Conservation (phyloP, 2,329 filamentous ascomycete genomes). For the Mycosphaerella sp. region DNA sequence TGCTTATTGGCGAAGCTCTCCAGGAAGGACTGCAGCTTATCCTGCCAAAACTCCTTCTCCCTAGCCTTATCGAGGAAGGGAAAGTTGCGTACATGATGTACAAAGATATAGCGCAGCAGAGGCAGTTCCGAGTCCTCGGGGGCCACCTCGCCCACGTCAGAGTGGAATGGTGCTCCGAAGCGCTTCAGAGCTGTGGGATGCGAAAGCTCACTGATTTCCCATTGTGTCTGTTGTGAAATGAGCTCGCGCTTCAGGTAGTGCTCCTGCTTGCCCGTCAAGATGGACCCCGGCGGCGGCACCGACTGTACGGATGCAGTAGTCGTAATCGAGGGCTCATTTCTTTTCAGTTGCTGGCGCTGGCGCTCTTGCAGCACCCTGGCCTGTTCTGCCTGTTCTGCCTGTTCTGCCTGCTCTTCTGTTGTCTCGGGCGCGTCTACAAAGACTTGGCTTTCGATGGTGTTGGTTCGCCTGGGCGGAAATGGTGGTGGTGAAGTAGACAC, state of each 20-base stretch:
- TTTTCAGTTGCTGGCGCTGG: slow-evolving; percentile 20
- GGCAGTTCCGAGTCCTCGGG: slow-evolving; percentile 91
- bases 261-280: slow-evolving; percentile 92
- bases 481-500: slow-evolving; percentile 14
- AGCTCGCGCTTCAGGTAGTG: slow-evolving; percentile 98
- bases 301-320: slow-evolving; percentile 37
- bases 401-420: slow-evolving; percentile 8
- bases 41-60: slow-evolving; percentile 99
- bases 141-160: slow-evolving; percentile 83
- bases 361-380: slow-evolving; percentile 17
- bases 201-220: slow-evolving; percentile 87
- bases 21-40: slow-evolving; percentile 92
- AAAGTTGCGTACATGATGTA: slow-evolving; percentile 95
- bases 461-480: slow-evolving; percentile 15
- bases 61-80: slow-evolving; percentile 93
- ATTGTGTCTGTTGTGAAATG: slow-evolving; percentile 79
- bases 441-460: slow-evolving; percentile 27
- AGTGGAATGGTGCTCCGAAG: slow-evolving; percentile 92
- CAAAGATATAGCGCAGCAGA: slow-evolving; percentile 92
- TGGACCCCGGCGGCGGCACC: slow-evolving; percentile 49
- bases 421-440: slow-evolving; percentile 30
- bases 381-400: slow-evolving; percentile 12
- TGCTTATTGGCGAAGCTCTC: slow-evolving; percentile 96
- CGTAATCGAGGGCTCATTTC: slow-evolving; percentile 24
- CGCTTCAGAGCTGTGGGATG: slow-evolving; percentile 89